Evolutionary conservation across 441 rosid genomes (phyloP).

Genomic region (Pelargonium citronellum): DNA sequence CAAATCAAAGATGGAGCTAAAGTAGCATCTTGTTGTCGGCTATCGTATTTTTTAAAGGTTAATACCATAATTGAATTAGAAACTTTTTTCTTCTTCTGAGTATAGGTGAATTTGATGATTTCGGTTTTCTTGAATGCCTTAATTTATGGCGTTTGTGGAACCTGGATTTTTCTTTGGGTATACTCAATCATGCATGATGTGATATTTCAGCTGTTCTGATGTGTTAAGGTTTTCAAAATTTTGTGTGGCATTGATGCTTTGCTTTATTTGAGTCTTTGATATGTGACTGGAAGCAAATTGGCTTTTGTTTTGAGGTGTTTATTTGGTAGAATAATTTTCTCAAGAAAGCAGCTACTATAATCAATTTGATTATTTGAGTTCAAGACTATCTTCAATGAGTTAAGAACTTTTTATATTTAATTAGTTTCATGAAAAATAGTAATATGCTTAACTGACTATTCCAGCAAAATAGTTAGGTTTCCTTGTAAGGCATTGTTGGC

Average conservation of each 20-base stretch:
- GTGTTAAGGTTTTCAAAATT: not conserved
- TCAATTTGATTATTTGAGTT: not conserved
- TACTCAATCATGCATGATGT: not conserved
- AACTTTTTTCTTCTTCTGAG: too few species aligned
- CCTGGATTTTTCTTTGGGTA: too few species aligned
- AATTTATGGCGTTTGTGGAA: not conserved
- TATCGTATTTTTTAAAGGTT: too few species aligned
- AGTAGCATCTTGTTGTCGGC: slow-evolving; percentile 1
- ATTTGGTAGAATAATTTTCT: not conserved
- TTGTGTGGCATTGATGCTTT: not conserved
- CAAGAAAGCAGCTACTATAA: not conserved
- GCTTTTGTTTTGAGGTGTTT: not conserved
- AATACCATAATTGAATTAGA: too few species aligned
- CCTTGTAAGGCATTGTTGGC: slow-evolving; percentile 6
- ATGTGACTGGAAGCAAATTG: not conserved
- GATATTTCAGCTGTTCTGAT: not conserved
- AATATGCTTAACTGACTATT: not conserved
- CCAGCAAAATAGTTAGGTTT: not conserved
- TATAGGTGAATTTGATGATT: too few species aligned
- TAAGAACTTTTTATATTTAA: not conserved
- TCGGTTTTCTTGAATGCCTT: not conserved
- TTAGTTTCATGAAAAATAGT: not conserved
- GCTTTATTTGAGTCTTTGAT: not conserved
- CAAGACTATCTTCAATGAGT: not conserved
- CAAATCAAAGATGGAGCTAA: not conserved